A percentile compares a stretch with the other conserved stretches of the same genome.
Evolutionary conservation across 176 grass and related monocot genomes (phyloP).

Genomic region (Carex cristatella): DNA sequence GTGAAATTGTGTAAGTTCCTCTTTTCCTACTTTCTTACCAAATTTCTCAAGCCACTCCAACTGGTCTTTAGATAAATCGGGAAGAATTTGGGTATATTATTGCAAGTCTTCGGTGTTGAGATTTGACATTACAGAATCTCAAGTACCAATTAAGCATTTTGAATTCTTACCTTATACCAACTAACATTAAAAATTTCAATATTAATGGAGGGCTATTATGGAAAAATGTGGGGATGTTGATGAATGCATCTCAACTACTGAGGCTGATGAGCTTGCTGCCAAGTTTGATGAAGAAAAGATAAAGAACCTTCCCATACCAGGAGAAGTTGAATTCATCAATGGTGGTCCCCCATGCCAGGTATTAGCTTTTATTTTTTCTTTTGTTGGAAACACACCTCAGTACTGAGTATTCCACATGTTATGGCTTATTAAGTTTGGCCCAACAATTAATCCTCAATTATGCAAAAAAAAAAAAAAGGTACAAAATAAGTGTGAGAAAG

Average conservation of each 20-base stretch:
- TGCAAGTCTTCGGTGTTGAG: background rate
- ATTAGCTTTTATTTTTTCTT: constrained; percentile 14
- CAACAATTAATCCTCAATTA: background rate
- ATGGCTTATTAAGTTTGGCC: background rate
- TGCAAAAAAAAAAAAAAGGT: background rate
- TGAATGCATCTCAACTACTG: constrained; percentile 89
- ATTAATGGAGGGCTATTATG: constrained; percentile 78
- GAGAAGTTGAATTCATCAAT: constrained; percentile 99
- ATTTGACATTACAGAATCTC: background rate
- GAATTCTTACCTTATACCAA: background rate
- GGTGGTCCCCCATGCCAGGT: constrained; percentile 98
- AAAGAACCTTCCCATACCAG: constrained; percentile 81
- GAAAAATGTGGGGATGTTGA: constrained; percentile 88
- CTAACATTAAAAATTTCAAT: background rate
- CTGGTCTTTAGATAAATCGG: background rate
- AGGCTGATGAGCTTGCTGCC: constrained; percentile 77
- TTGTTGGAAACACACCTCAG: background rate
- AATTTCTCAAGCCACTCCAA: background rate
- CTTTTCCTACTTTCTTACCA: background rate
- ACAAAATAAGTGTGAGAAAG: background rate
- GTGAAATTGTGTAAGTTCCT: background rate
- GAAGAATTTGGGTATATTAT: background rate
- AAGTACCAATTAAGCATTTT: background rate
- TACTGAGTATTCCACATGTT: background rate
- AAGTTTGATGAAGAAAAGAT: constrained; percentile 61